Base-by-base conservation (phyloP, 208 protist genomes). In the Crithidia thermophila region DNA sequence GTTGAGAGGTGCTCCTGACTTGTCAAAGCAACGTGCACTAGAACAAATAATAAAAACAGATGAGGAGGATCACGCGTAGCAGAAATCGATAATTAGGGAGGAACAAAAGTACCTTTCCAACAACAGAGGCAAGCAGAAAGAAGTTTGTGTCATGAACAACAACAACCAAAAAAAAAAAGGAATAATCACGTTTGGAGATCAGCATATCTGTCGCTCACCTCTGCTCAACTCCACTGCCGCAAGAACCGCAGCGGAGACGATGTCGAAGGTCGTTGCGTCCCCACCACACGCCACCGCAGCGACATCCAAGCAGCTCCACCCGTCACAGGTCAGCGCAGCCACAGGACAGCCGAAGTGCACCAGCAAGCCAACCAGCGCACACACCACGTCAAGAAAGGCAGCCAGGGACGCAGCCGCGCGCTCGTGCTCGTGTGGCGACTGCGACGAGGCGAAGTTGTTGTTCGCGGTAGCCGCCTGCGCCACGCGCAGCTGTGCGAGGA, bases 241-340 rank as follows among this genome's bases (percentile, higher is more conserved):
- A 34, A 87, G 63, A 21, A 94, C 64, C 14, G 77, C 67, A 2
- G 85, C 45, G 4, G 78, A 45, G 8, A 90, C 58, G 10, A 87
- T 45, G 46, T 91, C 88, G 6, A 93, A 47, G 39, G 67, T 77
- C 4, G 59, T 75, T 18, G 55, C 79, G 33, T 72, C 67, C 6
- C 43, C 28, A 0, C 40, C 58, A 36, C 52, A 71, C 21, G 57
- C 62, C 7, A 67, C 31, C 0, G 79, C 75, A 16, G 77, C 77
- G 28, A 94, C 75, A 62, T 94, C 88, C 25, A 94, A 53, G 40
- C 83, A 91, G 27, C 59, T 90, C 45, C 79, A 74, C 13, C 79
- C 82, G 25, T 73, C 50, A 21, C 45, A 36, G 47, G 73, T 87
- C 21, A 87, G 42, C 18, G 67, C 30, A 10, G 69, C 31, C 4